These are phyloP conservation scores for Candida boleticola DNA, from an alignment of 805 yeast genomes.

Conservation along the genomic window DNA sequence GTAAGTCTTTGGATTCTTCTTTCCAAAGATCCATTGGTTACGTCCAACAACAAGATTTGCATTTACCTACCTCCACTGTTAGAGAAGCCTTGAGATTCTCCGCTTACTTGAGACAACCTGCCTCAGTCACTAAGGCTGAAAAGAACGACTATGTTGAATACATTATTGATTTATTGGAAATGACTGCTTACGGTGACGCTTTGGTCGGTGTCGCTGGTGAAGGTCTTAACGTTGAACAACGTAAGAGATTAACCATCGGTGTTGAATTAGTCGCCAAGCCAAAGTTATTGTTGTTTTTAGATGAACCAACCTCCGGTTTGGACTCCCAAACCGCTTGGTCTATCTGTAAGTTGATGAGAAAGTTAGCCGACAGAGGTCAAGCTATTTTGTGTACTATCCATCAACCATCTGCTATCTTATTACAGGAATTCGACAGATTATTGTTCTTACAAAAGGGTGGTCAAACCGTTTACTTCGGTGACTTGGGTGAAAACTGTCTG, in stretches of 20 bases:
- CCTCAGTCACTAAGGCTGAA: constrained; percentile 52
- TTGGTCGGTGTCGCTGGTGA: constrained; percentile 74
- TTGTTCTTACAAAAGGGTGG: constrained; percentile 73
- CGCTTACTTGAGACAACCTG: constrained; percentile 70
- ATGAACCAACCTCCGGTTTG: constrained; percentile 45
- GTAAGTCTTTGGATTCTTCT: constrained; percentile 57
- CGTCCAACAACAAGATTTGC: constrained; percentile 80
- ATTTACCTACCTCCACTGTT: constrained; percentile 65
- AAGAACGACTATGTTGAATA: constrained; percentile 69
- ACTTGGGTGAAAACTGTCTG: constrained; percentile 62
- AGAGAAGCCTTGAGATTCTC: constrained; percentile 73
- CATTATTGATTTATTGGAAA: constrained; percentile 63
- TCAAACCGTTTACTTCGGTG: constrained; percentile 78
- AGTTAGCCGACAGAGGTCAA: constrained; percentile 40
- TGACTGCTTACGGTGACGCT: constrained; percentile 74
- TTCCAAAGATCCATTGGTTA: constrained; percentile 79
- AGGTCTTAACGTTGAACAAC: constrained; percentile 46
- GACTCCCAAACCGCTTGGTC: constrained; percentile 46
- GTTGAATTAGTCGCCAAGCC: constrained; percentile 43
- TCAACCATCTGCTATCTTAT: constrained; percentile 79
- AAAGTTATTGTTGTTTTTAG: constrained; percentile 34
- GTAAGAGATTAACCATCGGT: constrained; percentile 41
- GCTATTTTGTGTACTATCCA: constrained; percentile 61
- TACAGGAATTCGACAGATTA: constrained; percentile 76
- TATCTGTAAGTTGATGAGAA: constrained; percentile 38